Conservation (phyloP, 495 filamentous ascomycete species). For the Xylaria cubensis region DNA sequence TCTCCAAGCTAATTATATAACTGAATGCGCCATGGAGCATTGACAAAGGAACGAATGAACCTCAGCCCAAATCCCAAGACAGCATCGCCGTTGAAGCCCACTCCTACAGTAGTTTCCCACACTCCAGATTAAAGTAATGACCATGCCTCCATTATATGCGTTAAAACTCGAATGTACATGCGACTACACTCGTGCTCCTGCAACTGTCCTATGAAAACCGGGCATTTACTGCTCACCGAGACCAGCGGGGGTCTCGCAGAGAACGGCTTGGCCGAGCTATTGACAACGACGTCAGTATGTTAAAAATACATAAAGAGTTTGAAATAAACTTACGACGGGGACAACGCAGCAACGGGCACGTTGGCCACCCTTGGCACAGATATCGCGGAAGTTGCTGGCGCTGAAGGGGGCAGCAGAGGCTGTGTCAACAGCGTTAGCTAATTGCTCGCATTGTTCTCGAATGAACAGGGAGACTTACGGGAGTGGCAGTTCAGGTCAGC, state of each 20-base stretch:
- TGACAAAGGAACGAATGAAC: slow-evolving; percentile 4
- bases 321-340: slow-evolving; percentile 26
- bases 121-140: not conserved
- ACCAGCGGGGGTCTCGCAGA: slow-evolving; percentile 24
- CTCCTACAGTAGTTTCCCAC: not conserved
- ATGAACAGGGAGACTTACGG: slow-evolving; percentile 46
- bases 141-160: slow-evolving; percentile 10
- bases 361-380: slow-evolving; percentile 28
- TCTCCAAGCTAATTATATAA: slow-evolving; percentile 1
- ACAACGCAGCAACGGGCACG: slow-evolving; percentile 29
- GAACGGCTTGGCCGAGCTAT: slow-evolving; percentile 26
- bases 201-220: not conserved
- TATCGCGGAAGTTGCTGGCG: slow-evolving; percentile 18
- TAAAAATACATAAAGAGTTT: not conserved
- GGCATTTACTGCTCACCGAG: slow-evolving; percentile 20
- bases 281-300: not conserved
- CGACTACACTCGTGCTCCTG: not conserved
- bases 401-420: slow-evolving; percentile 9
- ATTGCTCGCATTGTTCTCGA: too few species aligned
- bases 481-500: slow-evolving; percentile 50
- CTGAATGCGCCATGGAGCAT: not conserved
- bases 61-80: slow-evolving; percentile 8
- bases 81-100: slow-evolving; percentile 10
- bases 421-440: slow-evolving; percentile 5
- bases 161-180: not conserved